Conservation (phyloP, 2,329 filamentous ascomycete species). For the Pleoardoris graminearum region DNA sequence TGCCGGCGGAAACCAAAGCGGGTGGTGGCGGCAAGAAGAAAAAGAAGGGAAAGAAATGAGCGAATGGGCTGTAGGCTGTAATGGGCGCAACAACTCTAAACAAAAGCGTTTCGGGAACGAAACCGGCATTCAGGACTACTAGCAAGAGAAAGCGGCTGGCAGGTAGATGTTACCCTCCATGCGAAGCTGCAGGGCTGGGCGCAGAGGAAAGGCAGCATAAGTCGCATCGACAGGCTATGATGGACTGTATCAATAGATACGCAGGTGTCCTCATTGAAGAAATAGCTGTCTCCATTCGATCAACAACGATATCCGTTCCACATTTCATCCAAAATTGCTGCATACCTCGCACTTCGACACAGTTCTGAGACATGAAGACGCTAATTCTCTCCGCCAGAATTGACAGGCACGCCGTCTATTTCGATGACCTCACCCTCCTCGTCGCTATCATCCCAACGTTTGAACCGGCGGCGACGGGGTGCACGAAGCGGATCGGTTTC, state of each 20-base stretch:
- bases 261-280: not conserved
- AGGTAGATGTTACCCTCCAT: too few species aligned
- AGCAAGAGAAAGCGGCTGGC: too few species aligned
- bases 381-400: too few species aligned
- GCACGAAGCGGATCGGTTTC: too few species aligned
- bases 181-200: not conserved
- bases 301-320: too few species aligned
- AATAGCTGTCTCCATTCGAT: too few species aligned
- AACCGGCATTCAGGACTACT: too few species aligned
- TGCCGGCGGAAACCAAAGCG: conserved; percentile 26
- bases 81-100: too few species aligned
- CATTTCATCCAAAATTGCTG: too few species aligned
- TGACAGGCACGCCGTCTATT: not conserved
- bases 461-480: not conserved
- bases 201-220: not conserved
- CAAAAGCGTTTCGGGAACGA: too few species aligned
- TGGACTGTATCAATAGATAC: not conserved
- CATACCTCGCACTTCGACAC: too few species aligned
- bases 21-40: conserved; percentile 53
- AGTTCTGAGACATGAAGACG: too few species aligned
- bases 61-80: not conserved
- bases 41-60: conserved; percentile 56
- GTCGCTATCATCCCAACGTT: not conserved
- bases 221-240: not conserved
- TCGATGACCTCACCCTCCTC: not conserved